phyloP scores from a whole-genome alignment of 805 yeast species.

The Candida insectalens region DNA sequence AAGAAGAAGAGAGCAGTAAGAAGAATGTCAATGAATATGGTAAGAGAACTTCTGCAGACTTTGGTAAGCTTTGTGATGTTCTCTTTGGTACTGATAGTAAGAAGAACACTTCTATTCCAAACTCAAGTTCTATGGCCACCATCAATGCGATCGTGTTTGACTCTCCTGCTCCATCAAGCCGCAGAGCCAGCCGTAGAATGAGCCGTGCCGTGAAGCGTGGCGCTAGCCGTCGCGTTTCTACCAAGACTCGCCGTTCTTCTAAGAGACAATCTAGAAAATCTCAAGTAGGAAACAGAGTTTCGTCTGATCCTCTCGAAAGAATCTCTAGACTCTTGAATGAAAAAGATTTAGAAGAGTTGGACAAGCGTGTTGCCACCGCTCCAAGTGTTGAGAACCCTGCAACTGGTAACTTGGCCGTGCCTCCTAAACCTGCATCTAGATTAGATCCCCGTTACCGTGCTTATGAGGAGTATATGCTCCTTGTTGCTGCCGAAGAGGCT shows the following conservation, averaged over 20 bases:
- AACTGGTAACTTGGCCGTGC: slow-evolving; percentile 19
- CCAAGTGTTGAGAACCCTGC: slow-evolving; percentile 19
- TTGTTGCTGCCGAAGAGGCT: slow-evolving; percentile 19
- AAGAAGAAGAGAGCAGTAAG: slow-evolving; percentile 46
- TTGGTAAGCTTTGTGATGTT: slow-evolving; percentile 69
- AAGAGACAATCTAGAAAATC: slow-evolving; percentile 7
- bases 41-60: slow-evolving; percentile 67
- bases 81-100: slow-evolving; percentile 60
- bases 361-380: slow-evolving; percentile 36
- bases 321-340: slow-evolving; percentile 31
- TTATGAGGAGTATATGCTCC: slow-evolving; percentile 32
- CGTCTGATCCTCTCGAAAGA: slow-evolving; percentile 23
- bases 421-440: slow-evolving; percentile 47
- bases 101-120: slow-evolving; percentile 10
- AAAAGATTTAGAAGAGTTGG: slow-evolving; percentile 34
- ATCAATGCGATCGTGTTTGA: slow-evolving; percentile 35
- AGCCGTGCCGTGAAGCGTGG: slow-evolving; percentile 4
- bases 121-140: slow-evolving; percentile 39
- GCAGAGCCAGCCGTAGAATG: slow-evolving; percentile 8
- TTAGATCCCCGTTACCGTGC: slow-evolving; percentile 48
- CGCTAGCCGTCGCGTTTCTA: neutral
- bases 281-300: slow-evolving; percentile 22
- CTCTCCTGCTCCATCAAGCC: neutral
- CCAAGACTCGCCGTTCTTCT: slow-evolving; percentile 6
- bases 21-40: slow-evolving; percentile 64